Base-by-base conservation (phyloP, 2,329 filamentous ascomycete species). In the Cryoendolithus antarcticus region DNA sequence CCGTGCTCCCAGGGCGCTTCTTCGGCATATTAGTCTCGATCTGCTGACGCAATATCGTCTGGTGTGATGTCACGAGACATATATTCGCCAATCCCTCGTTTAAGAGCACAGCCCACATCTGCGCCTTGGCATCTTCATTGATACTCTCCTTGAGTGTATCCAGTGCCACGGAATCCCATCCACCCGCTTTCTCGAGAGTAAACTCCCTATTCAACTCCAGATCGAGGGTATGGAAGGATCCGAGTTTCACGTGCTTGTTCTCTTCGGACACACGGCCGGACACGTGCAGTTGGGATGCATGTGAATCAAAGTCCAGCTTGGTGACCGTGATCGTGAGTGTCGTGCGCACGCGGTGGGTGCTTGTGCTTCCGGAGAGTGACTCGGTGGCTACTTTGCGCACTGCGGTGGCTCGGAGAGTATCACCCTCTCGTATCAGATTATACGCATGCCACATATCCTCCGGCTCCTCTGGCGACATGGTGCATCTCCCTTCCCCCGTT, bases 71-170 rank as follows among this genome's bases (percentile, higher is more conserved):
- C 40, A 91, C 82, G 13, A 88, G 70, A 59, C 83, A 89, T 47
- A 91, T 82, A 58, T 88, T 86, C 41, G 85, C 82, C 10, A 83
- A 61, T 2, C 83, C 82, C 53, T 96, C 89, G 52, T 93, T 84
- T 82, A 98, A 89, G 15, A 96, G 83, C 1, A 96, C 80, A 0
- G 91, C 89, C 40, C 86, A 85, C 11, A 93, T 72, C 45, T 89
- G 82, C 1, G 86, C 86, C 45, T 82, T 78, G 53, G 80, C 79
- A 48, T 85, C 80, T 49, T 83, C 77, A 51, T 84, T 79, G 9
- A 89, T 71, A 1, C 86, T 81, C 58, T 94, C 85, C 41, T 74
- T 70, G 8, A 98, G 71, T 34, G 83, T 80, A 43, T 83, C 78
- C 35, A 81, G 66, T 3, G 88, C 84, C 8, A 98, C 78, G 49